Evolutionary conservation across 2,329 filamentous ascomycete genomes (phyloP).

Genomic region (Fusarium fracticaudum): DNA sequence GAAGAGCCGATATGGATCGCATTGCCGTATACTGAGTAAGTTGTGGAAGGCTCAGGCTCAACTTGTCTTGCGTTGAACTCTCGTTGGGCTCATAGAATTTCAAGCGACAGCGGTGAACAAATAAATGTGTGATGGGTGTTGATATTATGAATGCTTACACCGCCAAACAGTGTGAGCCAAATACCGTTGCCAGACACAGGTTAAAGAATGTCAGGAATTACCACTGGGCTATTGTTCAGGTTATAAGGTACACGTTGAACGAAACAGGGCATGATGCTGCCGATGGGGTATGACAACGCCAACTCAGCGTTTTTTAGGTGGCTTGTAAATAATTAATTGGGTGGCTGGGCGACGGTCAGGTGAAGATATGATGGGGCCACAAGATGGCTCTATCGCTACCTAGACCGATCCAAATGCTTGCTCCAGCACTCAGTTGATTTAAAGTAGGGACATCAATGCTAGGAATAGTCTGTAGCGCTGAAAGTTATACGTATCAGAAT

Average conservation of each 20-base stretch:
- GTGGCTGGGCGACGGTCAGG: conserved; percentile 39
- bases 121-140: neutral
- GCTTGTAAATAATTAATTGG: conserved; percentile 41
- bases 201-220: neutral
- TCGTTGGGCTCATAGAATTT: neutral
- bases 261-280: conserved; percentile 6
- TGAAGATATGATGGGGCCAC: conserved; percentile 13
- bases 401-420: neutral
- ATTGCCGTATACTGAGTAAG: conserved; percentile 44
- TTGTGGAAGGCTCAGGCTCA: neutral
- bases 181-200: conserved; percentile 4
- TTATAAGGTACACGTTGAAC: neutral
- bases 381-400: neutral
- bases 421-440: neutral
- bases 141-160: conserved; percentile 15
- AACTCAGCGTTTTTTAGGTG: conserved; percentile 12
- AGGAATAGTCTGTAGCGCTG: neutral
- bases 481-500: neutral
- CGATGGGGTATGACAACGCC: conserved; percentile 36
- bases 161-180: conserved; percentile 7
- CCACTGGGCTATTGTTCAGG: neutral
- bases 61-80: neutral
- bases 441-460: neutral
- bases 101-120: conserved; percentile 18
- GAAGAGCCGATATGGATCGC: conserved; percentile 51